These are phyloP conservation scores for Fusarium albidum DNA, from an alignment of 2,329 filamentous ascomycete species.

Conservation along the genomic window DNA sequence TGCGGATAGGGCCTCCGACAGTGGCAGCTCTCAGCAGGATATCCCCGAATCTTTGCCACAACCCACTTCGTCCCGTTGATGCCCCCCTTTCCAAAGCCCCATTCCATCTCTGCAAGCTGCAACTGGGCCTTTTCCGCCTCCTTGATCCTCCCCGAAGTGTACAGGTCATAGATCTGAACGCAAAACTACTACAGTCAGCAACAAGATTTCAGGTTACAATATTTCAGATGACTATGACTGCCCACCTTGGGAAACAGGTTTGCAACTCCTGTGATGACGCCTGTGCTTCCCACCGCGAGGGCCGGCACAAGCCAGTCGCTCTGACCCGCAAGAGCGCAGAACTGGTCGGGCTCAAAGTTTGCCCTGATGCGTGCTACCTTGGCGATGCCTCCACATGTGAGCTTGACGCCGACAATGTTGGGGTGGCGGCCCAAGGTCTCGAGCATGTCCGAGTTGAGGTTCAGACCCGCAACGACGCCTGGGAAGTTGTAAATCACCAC, in stretches of 20 bases:
- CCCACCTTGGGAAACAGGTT: conserved; percentile 66
- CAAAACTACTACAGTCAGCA: conserved; percentile 38
- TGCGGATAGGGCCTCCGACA: conserved; percentile 63
- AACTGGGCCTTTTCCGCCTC: conserved; percentile 60
- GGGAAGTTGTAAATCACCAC: conserved; percentile 80
- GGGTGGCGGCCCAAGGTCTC: conserved; percentile 62
- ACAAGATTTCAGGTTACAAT: too few relatives aligned
- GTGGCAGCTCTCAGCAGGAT: conserved; percentile 58
- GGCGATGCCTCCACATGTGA: conserved; percentile 78
- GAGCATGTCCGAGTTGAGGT: conserved; percentile 73
- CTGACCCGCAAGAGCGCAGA: conserved; percentile 74
- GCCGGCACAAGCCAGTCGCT: conserved; percentile 75
- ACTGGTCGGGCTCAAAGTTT: conserved; percentile 60
- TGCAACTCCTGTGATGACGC: conserved; percentile 69
- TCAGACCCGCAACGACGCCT: conserved; percentile 70
- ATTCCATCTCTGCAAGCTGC: conserved; percentile 60
- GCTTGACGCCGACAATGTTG: conserved; percentile 75
- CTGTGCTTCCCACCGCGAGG: conserved; percentile 64
- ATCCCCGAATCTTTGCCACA: conserved; percentile 62
- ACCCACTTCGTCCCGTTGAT: conserved; percentile 69
- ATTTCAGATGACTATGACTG: too few relatives aligned
- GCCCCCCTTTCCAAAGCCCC: conserved; percentile 65
- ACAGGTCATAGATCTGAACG: conserved; percentile 58
- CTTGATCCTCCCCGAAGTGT: conserved; percentile 52
- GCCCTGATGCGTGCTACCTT: conserved; percentile 71